phyloP scores from a whole-genome alignment of 495 filamentous ascomycete species.

The Xylona heveae region DNA sequence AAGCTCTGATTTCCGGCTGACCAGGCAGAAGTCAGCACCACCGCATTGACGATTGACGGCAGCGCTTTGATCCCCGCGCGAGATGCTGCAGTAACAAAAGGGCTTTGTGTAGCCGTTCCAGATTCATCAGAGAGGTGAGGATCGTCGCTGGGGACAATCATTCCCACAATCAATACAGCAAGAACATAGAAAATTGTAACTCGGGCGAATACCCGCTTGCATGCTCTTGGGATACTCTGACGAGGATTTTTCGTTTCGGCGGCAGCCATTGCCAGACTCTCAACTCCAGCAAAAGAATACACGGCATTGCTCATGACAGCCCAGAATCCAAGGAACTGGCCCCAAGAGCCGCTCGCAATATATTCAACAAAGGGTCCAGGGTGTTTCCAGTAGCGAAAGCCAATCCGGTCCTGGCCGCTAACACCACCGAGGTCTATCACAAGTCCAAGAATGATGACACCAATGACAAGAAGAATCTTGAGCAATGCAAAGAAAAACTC shows the following conservation, averaged over 20 bases:
- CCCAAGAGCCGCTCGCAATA: slow-evolving; percentile 17
- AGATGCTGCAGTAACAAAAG: slow-evolving; percentile 31
- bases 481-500: slow-evolving; percentile 22
- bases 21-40: too few species aligned
- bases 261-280: too few species aligned
- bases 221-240: neutral
- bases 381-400: slow-evolving; percentile 29
- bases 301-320: slow-evolving; percentile 35
- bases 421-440: slow-evolving; percentile 22
- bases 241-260: too few species aligned
- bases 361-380: slow-evolving; percentile 30
- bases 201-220: neutral
- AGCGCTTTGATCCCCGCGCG: slow-evolving; percentile 21
- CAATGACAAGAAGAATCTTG: slow-evolving; percentile 28
- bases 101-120: slow-evolving; percentile 20
- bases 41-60: too few species aligned
- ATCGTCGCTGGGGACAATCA: slow-evolving; percentile 34
- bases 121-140: slow-evolving; percentile 24
- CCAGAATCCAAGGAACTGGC: slow-evolving; percentile 35
- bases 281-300: slow-evolving; percentile 34
- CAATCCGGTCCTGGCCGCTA: slow-evolving; percentile 14
- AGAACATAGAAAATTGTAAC: slow-evolving; percentile 15
- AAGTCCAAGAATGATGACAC: slow-evolving; percentile 27
- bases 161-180: slow-evolving; percentile 32
- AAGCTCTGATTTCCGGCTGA: too few species aligned